phyloP scores from a whole-genome alignment of 2,329 filamentous ascomycete species.

The Sarocladium strictum region DNA sequence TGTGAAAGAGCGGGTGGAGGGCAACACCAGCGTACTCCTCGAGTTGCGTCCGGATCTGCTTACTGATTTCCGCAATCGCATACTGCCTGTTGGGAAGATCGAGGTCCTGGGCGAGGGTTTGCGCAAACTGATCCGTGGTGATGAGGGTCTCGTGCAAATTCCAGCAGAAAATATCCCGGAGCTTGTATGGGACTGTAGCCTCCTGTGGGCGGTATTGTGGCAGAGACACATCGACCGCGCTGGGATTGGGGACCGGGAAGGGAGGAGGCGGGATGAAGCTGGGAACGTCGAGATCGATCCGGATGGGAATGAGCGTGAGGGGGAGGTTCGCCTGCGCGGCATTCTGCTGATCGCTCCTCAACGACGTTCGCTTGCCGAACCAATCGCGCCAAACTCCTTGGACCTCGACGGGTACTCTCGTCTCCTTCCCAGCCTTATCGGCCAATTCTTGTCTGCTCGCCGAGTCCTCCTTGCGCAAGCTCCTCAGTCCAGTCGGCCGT shows the following conservation, averaged over 20 bases:
- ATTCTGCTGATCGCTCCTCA: conserved; percentile 54
- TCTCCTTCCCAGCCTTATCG: conserved; percentile 80
- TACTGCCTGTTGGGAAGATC: conserved; percentile 73
- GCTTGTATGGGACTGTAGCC: conserved; percentile 72
- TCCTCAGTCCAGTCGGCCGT: conserved; percentile 77
- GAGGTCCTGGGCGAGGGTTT: conserved; percentile 82
- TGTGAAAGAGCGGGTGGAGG: conserved; percentile 85
- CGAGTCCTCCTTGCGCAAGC: conserved; percentile 69
- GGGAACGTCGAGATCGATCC: conserved; percentile 89
- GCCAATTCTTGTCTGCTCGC: conserved; percentile 55
- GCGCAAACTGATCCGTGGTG: conserved; percentile 94
- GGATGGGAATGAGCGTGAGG: conserved; percentile 87
- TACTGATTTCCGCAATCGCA: conserved; percentile 76
- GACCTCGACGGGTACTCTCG: conserved; percentile 68
- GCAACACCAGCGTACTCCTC: conserved; percentile 96
- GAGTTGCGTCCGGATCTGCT: conserved; percentile 88
- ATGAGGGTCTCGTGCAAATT: conserved; percentile 92
- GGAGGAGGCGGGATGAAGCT: conserved; percentile 61
- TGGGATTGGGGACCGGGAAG: conserved; percentile 57
- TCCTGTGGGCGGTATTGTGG: conserved; percentile 78
- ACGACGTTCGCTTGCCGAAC: conserved; percentile 68
- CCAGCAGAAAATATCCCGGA: conserved; percentile 96
- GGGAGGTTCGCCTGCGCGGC: conserved; percentile 69
- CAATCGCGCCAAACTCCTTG: conserved; percentile 93
- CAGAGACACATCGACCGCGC: conserved; percentile 61